Evolutionary conservation across 202 grass and related monocot species (phyloP), one percentile per base, ranked within the genome.

Genomic region (Bolboschoenoplectus hybrid): DNA sequence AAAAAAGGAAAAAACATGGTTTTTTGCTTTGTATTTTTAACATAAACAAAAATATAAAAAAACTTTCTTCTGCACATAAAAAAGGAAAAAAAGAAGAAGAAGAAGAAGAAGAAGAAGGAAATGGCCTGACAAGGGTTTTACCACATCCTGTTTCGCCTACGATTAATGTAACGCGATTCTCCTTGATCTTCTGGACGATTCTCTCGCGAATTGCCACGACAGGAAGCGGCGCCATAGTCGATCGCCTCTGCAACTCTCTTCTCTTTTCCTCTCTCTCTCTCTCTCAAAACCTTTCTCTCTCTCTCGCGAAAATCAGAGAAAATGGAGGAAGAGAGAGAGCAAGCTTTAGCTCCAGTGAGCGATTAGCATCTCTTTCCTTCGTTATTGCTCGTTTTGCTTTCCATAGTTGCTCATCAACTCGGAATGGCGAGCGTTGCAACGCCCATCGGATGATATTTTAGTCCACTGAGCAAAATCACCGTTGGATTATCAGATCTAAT

Each of bases 141-240:
- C 95, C 95, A 52, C 95, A 97, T 84, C 95, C 95, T 0, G 95
- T 91, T 65, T 97, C 95, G 43, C 95, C 95, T 7, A 97, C 83
- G 80, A 97, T 94, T 12, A 97, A 89, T 4, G 95, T 94, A 80
- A 97, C 92, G 10, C 91, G 95, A 88, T 94, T 97, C 75, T 85
- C 89, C 82, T 84, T 90, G 43, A 97, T 90, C 91, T 97, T 97
- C 80, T 94, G 87, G 11, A 97, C 92, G 82, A 97, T 94, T 88
- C 89, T 97, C 61, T 88, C 86, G 67, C 95, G 95, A 41, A 94
- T 89, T 17, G 88, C 86, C 85, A 88, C 86, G 13, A 94, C 88
- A 32, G 95, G 85, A 66, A 97, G 91, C 68, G 86, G 88, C 67
- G 86, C 85, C 45, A 61, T 63, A 8, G 34, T 79, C 50, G 53